A percentile compares a stretch with the other conserved stretches of the same genome.
Conservation (phyloP, 2,329 filamentous ascomycete species). For the Ambrosiella beaveri region DNA sequence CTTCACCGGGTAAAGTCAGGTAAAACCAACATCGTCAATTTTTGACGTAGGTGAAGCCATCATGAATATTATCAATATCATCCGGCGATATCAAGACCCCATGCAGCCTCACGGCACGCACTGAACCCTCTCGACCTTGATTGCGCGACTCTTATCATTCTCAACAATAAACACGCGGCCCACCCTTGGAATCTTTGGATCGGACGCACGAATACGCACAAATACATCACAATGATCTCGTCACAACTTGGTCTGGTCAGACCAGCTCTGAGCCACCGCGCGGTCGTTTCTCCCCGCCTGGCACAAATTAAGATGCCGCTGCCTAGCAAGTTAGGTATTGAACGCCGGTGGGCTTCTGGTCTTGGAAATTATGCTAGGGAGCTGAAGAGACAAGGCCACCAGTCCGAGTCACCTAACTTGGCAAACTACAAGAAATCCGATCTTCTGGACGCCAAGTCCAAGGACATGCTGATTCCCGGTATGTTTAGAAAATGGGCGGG, state of each 20-base stretch:
- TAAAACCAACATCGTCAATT: conserved; percentile 3
- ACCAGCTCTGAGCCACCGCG: neutral
- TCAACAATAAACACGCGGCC: too few relatives aligned
- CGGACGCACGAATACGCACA: neutral
- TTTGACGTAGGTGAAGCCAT: conserved; percentile 11
- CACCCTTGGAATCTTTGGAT: too few relatives aligned
- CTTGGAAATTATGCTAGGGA: neutral
- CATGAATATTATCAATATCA: neutral
- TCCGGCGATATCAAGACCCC: neutral
- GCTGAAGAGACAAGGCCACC: neutral
- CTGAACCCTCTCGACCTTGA: neutral
- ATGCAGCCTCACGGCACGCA: neutral
- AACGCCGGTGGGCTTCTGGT: neutral
- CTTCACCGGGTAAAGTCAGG: conserved; percentile 7
- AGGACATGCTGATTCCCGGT: conserved; percentile 12
- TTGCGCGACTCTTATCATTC: neutral
- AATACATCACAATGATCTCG: neutral
- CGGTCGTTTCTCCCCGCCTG: neutral
- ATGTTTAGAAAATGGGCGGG: neutral
- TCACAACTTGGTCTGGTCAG: conserved; percentile 5
- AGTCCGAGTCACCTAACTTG: conserved; percentile 7
- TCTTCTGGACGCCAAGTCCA: conserved; percentile 3
- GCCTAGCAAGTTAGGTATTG: too few relatives aligned
- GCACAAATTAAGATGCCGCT: neutral
- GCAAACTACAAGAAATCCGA: neutral